Conservation (phyloP, 2,329 filamentous ascomycete genomes). For the Thermoascus crustaceus region DNA sequence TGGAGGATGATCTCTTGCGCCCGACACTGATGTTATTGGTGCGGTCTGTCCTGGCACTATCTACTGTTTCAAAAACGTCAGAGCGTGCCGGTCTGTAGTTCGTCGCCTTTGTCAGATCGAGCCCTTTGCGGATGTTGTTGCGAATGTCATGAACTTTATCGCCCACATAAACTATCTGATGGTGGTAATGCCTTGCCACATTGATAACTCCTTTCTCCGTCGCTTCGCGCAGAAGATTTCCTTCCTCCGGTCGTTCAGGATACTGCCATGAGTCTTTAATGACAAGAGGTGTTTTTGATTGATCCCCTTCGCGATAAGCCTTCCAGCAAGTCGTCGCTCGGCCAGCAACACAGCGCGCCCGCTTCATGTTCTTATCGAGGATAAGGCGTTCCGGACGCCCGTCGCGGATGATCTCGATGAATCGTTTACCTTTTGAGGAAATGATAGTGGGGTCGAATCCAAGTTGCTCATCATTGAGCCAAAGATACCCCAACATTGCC, state of each 20-base stretch:
- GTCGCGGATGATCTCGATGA: constrained; percentile 35
- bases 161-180: constrained; percentile 17
- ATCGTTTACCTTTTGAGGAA: constrained; percentile 22
- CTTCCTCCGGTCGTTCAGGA: constrained; percentile 35
- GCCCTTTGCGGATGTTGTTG: not conserved
- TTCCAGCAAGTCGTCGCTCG: constrained; percentile 40
- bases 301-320: constrained; percentile 30
- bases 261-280: constrained; percentile 43
- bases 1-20: constrained; percentile 15
- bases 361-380: constrained; percentile 30
- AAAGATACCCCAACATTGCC: constrained; percentile 1
- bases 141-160: constrained; percentile 10
- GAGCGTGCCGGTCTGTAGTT: not conserved
- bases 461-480: constrained; percentile 1
- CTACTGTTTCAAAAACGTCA: constrained; percentile 6
- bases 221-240: constrained; percentile 31
- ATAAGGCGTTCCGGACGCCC: constrained; percentile 33
- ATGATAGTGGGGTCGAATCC: constrained; percentile 25
- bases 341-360: constrained; percentile 27
- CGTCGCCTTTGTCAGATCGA: constrained; percentile 3
- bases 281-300: constrained; percentile 25
- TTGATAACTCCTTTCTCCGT: constrained; percentile 24
- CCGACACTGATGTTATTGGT: constrained; percentile 5
- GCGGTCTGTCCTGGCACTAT: constrained; percentile 2
- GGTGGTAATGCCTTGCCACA: constrained; percentile 20